A percentile compares a stretch with the other conserved stretches of the same genome.
Evolutionary conservation across 2,329 filamentous ascomycete genomes (phyloP).

Genomic region (Aphanoascus verrucosus): DNA sequence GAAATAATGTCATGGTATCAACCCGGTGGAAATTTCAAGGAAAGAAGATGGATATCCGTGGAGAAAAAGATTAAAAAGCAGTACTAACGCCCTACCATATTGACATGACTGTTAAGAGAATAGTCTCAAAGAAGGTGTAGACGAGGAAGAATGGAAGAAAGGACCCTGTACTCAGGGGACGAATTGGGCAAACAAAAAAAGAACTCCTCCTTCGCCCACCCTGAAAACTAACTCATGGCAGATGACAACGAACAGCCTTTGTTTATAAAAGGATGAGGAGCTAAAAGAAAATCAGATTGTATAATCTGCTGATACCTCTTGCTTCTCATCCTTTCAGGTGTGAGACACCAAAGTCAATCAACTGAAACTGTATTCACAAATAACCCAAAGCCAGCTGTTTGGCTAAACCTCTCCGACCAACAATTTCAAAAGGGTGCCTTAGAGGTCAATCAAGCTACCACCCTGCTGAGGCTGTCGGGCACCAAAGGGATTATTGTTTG

Average conservation of each 20-base stretch:
- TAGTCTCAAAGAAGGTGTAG: not conserved
- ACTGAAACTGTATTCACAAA: not conserved
- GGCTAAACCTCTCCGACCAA: not conserved
- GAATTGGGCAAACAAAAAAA: not conserved
- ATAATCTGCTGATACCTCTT: not conserved
- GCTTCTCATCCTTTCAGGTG: not conserved
- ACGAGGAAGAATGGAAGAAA: not conserved
- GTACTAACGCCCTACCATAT: not conserved
- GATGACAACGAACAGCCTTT: not conserved
- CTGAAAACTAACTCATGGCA: not conserved
- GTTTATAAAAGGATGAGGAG: not conserved
- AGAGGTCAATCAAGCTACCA: conserved; percentile 55
- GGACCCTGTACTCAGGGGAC: not conserved
- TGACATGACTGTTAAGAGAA: not conserved
- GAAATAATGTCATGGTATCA: not conserved
- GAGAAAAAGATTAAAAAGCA: not conserved
- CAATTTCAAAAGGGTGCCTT: conserved; percentile 11
- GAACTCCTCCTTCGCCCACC: not conserved
- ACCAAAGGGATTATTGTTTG: conserved; percentile 47
- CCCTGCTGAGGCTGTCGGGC: conserved; percentile 33
- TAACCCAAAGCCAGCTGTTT: not conserved
- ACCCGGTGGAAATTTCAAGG: not conserved
- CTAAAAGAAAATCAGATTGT: not conserved
- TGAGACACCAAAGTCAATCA: not conserved
- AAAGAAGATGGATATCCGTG: not conserved